A percentile compares a stretch with the other conserved stretches of the same genome.
These are phyloP conservation scores for Leptosphaerulina australis DNA, from an alignment of 2,329 filamentous ascomycete genomes.

Conservation along the genomic window DNA sequence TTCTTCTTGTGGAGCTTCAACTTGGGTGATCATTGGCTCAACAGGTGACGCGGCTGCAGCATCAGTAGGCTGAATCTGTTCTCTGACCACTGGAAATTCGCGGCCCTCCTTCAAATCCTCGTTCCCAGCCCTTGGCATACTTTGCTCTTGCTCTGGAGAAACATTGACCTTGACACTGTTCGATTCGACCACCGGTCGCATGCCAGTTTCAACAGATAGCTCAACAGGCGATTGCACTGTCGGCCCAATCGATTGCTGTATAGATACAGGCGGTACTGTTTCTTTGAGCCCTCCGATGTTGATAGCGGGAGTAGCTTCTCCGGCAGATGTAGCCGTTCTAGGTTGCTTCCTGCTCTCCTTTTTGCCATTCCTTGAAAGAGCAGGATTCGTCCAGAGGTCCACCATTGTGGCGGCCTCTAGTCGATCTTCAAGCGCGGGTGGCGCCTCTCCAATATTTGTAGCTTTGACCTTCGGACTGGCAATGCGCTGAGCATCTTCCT, in stretches of 20 bases:
- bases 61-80: neutral
- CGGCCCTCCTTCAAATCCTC: no score
- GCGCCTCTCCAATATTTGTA: neutral
- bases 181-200: neutral
- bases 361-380: slow-evolving; percentile 18
- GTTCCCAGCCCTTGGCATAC: neutral
- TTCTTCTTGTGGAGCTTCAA: neutral
- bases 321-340: slow-evolving; percentile 9
- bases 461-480: neutral
- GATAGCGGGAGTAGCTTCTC: neutral
- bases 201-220: neutral
- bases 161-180: neutral
- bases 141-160: neutral
- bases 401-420: no score
- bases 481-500: neutral
- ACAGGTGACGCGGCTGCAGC: neutral
- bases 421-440: neutral
- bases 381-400: neutral
- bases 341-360: slow-evolving; percentile 30
- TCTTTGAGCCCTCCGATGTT: neutral
- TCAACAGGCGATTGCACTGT: neutral
- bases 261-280: neutral
- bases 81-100: neutral
- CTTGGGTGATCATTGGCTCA: neutral
- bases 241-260: neutral